These are phyloP conservation scores for Echinochloa phyllopogon DNA, from an alignment of 176 grass and related monocot genomes.

Conservation along the genomic window DNA sequence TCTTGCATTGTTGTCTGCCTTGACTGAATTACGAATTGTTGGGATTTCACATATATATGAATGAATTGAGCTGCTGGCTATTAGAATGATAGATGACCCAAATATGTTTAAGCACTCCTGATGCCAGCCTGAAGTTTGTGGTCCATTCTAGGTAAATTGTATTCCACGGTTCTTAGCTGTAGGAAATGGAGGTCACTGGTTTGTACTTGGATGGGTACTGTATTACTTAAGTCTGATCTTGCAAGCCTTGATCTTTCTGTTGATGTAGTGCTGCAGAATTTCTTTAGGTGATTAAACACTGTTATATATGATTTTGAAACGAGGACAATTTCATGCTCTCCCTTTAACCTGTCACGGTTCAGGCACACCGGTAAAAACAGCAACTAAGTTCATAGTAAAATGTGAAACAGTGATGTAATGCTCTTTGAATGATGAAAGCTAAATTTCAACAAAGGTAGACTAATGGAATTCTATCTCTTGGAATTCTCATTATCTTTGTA, in stretches of 20 bases:
- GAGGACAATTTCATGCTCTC: neutral
- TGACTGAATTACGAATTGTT: neutral
- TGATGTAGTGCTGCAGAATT: neutral
- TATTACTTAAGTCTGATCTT: neutral
- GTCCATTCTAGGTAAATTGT: neutral
- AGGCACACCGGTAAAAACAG: neutral
- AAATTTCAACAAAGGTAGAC: neutral
- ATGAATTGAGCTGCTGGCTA: constrained; percentile 2
- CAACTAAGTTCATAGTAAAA: neutral
- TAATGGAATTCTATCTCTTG: neutral
- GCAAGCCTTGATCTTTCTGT: neutral
- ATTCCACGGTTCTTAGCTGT: constrained; percentile 1
- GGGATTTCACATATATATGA: neutral
- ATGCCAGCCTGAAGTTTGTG: neutral
- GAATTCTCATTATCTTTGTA: neutral
- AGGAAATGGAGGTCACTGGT: neutral
- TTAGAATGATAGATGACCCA: neutral
- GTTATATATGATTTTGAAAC: neutral
- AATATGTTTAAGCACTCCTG: neutral
- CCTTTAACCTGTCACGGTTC: neutral
- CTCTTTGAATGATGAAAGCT: neutral
- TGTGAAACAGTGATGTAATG: neutral
- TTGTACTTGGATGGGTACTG: neutral
- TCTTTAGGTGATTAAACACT: neutral
- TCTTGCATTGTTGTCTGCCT: neutral